These are phyloP conservation scores for Fusarium sarcochroum DNA, from an alignment of 2,329 filamentous ascomycete species.

Conservation along the genomic window DNA sequence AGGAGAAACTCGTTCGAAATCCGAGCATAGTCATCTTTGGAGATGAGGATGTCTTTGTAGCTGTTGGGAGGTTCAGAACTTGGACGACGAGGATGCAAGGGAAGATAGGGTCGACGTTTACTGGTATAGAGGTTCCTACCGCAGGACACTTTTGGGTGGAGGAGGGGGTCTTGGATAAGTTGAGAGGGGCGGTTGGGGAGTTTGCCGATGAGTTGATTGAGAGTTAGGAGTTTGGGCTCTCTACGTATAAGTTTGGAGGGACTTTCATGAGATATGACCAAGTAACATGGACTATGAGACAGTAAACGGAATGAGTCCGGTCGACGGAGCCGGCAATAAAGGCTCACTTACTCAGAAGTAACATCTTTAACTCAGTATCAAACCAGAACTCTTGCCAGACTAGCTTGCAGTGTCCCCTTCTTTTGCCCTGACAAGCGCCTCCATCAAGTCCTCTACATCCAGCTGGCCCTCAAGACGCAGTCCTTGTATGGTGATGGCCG, in stretches of 20 bases:
- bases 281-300: neutral
- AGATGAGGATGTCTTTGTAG: slow-evolving; percentile 80
- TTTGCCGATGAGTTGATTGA: slow-evolving; percentile 47
- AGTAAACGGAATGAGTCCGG: no score
- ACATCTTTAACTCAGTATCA: no score
- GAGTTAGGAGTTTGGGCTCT: slow-evolving; percentile 5
- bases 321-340: no score
- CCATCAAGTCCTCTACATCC: no score
- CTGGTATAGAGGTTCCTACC: slow-evolving; percentile 61
- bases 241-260: neutral
- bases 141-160: slow-evolving; percentile 77
- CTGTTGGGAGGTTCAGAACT: slow-evolving; percentile 71
- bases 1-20: slow-evolving; percentile 70
- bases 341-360: no score
- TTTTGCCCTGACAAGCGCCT: no score
- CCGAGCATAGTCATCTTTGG: slow-evolving; percentile 81
- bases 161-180: slow-evolving; percentile 58
- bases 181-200: slow-evolving; percentile 45
- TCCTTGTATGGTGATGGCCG: no score
- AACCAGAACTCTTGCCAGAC: no score
- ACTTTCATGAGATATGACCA: neutral
- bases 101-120: slow-evolving; percentile 61
- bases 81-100: slow-evolving; percentile 73
- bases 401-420: no score
- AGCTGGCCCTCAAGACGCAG: no score